phyloP scores from a whole-genome alignment of 108 stramenopile species.

The Nannochloropsis granulata region DNA sequence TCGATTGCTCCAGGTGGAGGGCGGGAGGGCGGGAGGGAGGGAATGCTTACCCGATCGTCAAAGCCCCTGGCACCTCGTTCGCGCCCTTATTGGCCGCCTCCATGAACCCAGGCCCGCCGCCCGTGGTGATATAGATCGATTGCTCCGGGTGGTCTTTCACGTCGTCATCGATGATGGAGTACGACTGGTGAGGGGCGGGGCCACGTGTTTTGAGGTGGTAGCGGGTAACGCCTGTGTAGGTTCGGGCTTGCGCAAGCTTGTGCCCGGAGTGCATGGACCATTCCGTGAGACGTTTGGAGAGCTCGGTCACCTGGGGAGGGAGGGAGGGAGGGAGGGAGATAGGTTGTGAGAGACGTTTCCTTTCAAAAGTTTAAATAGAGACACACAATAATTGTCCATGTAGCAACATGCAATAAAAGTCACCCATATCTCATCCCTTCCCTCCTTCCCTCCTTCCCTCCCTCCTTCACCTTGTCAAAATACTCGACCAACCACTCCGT shows the following conservation, averaged over 20 bases:
- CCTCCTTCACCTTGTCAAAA: not conserved
- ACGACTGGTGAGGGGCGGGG: not conserved
- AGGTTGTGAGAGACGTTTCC: not conserved
- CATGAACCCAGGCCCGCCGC: conserved; percentile 43
- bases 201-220: not conserved
- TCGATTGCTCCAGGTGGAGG: not conserved
- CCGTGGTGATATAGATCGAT: conserved; percentile 27
- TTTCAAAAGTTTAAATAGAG: not conserved
- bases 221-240: not conserved
- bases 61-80: conserved; percentile 12
- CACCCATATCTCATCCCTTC: not conserved
- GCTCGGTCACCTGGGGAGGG: not conserved
- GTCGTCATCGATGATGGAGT: not conserved
- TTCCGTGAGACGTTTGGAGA: not conserved
- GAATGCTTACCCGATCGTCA: conserved; percentile 16
- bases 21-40: not conserved
- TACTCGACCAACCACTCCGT: conserved; percentile 8
- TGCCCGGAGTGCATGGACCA: not conserved
- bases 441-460: not conserved
- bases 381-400: not conserved
- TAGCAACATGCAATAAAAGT: not conserved
- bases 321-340: not conserved
- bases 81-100: conserved; percentile 42
- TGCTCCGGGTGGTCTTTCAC: conserved; percentile 3
- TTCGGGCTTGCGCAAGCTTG: not conserved